Conservation (phyloP, 2,329 filamentous ascomycete genomes). For the Penicillium sp. region DNA sequence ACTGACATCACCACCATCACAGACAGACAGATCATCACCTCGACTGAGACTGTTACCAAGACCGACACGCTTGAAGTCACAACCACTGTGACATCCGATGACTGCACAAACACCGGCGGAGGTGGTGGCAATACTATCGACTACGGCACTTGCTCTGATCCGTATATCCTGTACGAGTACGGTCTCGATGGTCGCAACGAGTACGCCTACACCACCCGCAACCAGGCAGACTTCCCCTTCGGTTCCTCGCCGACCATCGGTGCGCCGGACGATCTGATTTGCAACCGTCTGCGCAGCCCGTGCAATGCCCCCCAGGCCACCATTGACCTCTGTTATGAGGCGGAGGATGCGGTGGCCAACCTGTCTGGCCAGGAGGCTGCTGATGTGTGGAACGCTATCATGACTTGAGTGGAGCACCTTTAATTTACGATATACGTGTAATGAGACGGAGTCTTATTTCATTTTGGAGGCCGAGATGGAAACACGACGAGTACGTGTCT, state of each 20-base stretch:
- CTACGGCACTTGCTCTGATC: slow-evolving; percentile 8
- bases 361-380: slow-evolving; percentile 21
- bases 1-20: neutral
- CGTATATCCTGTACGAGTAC: slow-evolving; percentile 20
- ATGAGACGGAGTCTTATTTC: neutral
- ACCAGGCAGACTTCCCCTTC: slow-evolving; percentile 22
- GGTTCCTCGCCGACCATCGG: slow-evolving; percentile 16
- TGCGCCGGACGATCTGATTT: slow-evolving; percentile 17
- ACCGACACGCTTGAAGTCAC: neutral
- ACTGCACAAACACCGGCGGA: slow-evolving; percentile 1
- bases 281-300: slow-evolving; percentile 24
- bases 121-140: neutral
- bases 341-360: slow-evolving; percentile 8
- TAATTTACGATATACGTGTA: neutral
- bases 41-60: neutral
- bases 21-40: neutral
- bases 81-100: neutral
- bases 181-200: slow-evolving; percentile 15
- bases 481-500: neutral
- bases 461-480: neutral
- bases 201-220: slow-evolving; percentile 18
- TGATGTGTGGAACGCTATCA: slow-evolving; percentile 26
- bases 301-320: slow-evolving; percentile 25
- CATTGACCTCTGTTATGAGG: slow-evolving; percentile 20
- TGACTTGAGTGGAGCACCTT: slow-evolving; percentile 10